phyloP scores from a whole-genome alignment of 129 eudicot genomes.

The Flaveria bidentis region DNA sequence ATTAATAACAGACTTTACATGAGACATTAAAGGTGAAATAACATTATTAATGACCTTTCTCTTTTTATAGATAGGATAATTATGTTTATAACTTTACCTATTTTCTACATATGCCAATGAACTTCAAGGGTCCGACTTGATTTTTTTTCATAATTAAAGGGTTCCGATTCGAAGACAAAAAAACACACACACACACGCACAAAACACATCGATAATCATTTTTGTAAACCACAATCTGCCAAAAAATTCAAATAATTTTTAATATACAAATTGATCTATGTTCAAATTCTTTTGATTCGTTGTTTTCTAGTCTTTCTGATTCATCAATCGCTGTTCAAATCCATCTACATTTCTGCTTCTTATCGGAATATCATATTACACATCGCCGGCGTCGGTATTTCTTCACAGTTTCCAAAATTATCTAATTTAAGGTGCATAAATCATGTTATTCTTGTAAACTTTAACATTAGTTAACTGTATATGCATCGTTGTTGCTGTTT shows the following conservation, averaged over 20 bases:
- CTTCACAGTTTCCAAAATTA: constrained; percentile 14
- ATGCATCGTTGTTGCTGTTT: neutral
- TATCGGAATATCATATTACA: neutral
- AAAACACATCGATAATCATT: constrained; percentile 1
- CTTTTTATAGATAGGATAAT: too few species aligned
- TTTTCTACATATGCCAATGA: too few species aligned
- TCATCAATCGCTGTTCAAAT: constrained; percentile 20
- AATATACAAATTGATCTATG: constrained; percentile 13
- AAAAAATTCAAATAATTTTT: constrained; percentile 23
- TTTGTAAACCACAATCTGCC: constrained; percentile 7
- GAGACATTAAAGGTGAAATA: too few species aligned
- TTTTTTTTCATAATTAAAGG: constrained; percentile 11
- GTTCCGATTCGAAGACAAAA: constrained; percentile 20
- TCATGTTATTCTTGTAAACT: neutral
- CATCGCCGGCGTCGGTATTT: constrained; percentile 20
- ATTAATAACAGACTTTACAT: too few species aligned
- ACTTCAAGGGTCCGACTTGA: neutral
- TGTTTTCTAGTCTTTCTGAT: constrained; percentile 1
- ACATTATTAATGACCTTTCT: too few species aligned
- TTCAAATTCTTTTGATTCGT: constrained; percentile 11
- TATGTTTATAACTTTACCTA: too few species aligned
- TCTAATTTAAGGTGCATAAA: constrained; percentile 22
- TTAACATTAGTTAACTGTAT: constrained; percentile 5
- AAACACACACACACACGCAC: constrained; percentile 12
- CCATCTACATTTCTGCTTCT: constrained; percentile 8